Base-by-base conservation (phyloP, 75 land plant species). In the Sequoia sempervirens region DNA sequence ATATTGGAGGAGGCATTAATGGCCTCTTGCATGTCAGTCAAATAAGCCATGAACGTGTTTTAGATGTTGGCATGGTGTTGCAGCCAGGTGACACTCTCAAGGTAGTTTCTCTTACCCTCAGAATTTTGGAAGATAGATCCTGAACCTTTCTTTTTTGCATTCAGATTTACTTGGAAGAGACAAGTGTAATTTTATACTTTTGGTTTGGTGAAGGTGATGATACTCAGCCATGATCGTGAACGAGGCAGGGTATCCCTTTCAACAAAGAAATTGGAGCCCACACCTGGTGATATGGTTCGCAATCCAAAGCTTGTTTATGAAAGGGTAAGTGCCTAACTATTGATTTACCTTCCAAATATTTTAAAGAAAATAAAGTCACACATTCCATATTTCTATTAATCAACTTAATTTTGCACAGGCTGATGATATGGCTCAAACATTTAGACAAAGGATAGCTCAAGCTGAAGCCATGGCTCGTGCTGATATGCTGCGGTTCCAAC, bases 391-490 rank as follows among this genome's bases (percentile, higher is more conserved):
- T 30, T 28, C 20, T 46, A 8, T 0, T 32, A 50, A 32, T 81
- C 40, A 81, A 17, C 12, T 32, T 45, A 30, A 50, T 64, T 23
- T 26, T 80, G 32, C 36, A 52, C 87, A 96, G 98, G 99, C 99
- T 15, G 99, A 97, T 56, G 98, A 97, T 89, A 96, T 97, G 99
- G 99, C 99, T 56, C 99, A 94, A 86, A 97, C 94, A 64, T 97
- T 97, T 86, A 90, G 98, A 84, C 99, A 97, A 85, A 93, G 99
- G 83, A 95, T 97, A 75, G 99, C 99, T 82, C 99, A 97, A 88
- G 99, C 99, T 47, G 98, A 97, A 87, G 99, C 98, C 20, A 93
- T 97, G 93, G 99, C 99, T 45, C 94, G 99, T 78, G 98, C 99
- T 80, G 99, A 97, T 82, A 97, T 96, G 92, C 90, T 95, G 80